Evolutionary conservation across 2,329 filamentous ascomycete genomes (phyloP), one percentile per base, ranked within the genome.

Genomic region (Fusarium solani-melongenae): DNA sequence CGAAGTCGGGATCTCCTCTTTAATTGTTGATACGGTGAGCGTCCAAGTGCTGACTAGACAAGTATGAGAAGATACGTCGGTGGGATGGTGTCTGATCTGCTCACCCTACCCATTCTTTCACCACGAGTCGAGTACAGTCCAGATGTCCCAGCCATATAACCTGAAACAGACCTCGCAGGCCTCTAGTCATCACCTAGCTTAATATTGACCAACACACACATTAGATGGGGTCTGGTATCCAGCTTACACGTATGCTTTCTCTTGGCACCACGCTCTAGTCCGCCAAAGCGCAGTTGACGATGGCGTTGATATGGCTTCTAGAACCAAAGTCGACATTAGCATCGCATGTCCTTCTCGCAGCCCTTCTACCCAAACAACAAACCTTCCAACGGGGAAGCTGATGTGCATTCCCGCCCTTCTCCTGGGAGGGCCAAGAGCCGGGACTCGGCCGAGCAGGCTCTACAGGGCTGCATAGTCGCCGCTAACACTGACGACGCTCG

Each of bases 371-470:
- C 10, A 12, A 11, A 34, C 11, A 20, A 17, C 5, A 39, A 39
- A 27, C n/a, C 29, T 22, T 34, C 29, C 29, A 34, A 60, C 38
- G 39, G 11, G 29, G 57, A 46, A 60, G 39, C 38, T 60, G 39
- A 46, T 20, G 39, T 46, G 39, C 57, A 46, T 60, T 33, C n/a
- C 38, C 57, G 20, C 24, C 27, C 22, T 24, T 51, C 29, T 22
- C 34, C 29, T 20, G 17, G 20, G 14, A n/a, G 22, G n/a, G 34
- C 33, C 39, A 58, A 49, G 63, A 63, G 34, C 74, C 69, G 69
- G 46, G 63, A 69, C 73, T 76, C 66, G 73, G 73, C 73, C 71
- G 73, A 74, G 62, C 60, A 15, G 33, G 39, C 8, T 24, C 34
- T 59, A 39, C 68, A 66, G 61, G 70, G 62, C 71, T 73, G 70